phyloP scores from a whole-genome alignment of 305 asterid genomes.

The Petunia hybrid region DNA sequence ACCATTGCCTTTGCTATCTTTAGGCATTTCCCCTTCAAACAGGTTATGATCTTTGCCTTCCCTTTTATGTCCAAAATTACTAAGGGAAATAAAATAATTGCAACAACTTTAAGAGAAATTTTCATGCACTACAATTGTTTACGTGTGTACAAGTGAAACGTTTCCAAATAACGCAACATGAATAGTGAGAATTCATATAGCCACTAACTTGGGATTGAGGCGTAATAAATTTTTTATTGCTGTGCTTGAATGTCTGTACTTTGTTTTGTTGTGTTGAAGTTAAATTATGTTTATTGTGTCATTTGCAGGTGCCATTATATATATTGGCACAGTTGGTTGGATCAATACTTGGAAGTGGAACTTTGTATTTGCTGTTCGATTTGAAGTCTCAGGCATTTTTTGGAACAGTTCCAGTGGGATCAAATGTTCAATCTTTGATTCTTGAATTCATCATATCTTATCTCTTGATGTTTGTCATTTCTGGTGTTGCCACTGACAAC shows the following conservation, averaged over 20 bases:
- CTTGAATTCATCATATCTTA: conserved; percentile 69
- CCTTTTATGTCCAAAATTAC: not conserved
- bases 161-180: not conserved
- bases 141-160: not conserved
- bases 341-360: conserved; percentile 69
- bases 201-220: not conserved
- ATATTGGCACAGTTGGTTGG: conserved; percentile 64
- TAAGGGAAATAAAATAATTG: not conserved
- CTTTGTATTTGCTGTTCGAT: conserved; percentile 53
- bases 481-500: conserved; percentile 60
- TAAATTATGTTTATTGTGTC: not conserved
- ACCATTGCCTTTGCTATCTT: conserved; percentile 64
- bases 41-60: conserved; percentile 40
- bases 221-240: not conserved
- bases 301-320: conserved; percentile 64
- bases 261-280: not conserved
- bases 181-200: not conserved
- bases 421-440: conserved; percentile 66
- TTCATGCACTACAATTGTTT: not conserved
- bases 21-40: conserved; percentile 68
- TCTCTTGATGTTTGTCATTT: conserved; percentile 78
- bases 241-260: not conserved
- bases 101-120: not conserved
- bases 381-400: conserved; percentile 55
- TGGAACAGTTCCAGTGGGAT: conserved; percentile 75